Evolutionary conservation across 2,329 filamentous ascomycete genomes (phyloP).

Genomic region (Pyrenophora graminea): DNA sequence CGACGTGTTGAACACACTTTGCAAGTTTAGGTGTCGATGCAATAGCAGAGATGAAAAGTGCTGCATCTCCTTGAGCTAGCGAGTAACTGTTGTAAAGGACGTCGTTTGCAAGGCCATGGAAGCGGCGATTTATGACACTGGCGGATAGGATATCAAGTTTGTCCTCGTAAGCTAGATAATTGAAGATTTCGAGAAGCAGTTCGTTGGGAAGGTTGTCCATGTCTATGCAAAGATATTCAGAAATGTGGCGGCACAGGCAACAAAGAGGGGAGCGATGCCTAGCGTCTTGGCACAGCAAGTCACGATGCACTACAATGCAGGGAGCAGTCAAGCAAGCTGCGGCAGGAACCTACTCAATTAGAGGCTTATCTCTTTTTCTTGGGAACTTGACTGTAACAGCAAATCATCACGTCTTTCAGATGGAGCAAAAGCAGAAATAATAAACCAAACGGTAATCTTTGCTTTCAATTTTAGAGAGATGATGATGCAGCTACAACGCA

Average conservation of each 20-base stretch:
- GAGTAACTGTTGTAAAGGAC: slow-evolving; percentile 1
- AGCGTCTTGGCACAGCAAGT: background rate
- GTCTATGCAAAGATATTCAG: no score
- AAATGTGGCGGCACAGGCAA: background rate
- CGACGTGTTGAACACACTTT: background rate
- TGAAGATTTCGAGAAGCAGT: slow-evolving; percentile 7
- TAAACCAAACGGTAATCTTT: background rate
- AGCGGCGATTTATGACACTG: slow-evolving; percentile 4
- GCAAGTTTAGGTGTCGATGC: background rate
- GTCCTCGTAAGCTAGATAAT: background rate
- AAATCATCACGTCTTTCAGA: background rate
- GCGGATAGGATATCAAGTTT: background rate
- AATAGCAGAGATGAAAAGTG: slow-evolving; percentile 9
- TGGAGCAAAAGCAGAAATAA: background rate
- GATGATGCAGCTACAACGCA: slow-evolving; percentile 16
- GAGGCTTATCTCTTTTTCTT: no score
- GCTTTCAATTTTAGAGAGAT: slow-evolving; percentile 10
- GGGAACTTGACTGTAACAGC: background rate
- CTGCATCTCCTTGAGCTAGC: background rate
- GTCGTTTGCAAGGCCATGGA: slow-evolving; percentile 4
- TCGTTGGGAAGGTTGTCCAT: slow-evolving; percentile 10
- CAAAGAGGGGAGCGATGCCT: background rate
- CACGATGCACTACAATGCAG: no score
- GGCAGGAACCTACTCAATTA: no score
- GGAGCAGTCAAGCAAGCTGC: no score